Conservation (phyloP, 2,329 filamentous ascomycete species). For the Alternaria sp. region DNA sequence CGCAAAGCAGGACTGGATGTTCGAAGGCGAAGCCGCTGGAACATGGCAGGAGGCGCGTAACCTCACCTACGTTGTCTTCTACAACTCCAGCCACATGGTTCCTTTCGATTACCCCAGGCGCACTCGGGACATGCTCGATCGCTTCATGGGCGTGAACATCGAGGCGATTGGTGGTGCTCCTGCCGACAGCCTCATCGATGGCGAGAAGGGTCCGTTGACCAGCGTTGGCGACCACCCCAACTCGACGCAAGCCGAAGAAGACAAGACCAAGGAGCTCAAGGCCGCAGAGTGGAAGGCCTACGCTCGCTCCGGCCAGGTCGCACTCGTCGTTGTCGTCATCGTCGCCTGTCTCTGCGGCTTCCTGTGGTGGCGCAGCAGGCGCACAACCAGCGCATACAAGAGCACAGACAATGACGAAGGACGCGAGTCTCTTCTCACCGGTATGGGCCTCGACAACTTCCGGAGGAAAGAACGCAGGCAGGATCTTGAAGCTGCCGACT, state of each 20-base stretch:
- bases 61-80: constrained; percentile 92
- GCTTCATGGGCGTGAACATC: constrained; percentile 93
- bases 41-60: constrained; percentile 96
- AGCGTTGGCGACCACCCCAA: constrained; percentile 77
- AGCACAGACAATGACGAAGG: constrained; percentile 52
- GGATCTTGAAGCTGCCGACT: constrained; percentile 68
- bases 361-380: constrained; percentile 63
- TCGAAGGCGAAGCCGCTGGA: constrained; percentile 85
- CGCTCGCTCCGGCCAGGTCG: constrained; percentile 83
- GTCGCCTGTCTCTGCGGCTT: constrained; percentile 77
- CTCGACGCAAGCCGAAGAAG: constrained; percentile 69
- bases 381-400: constrained; percentile 51
- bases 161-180: constrained; percentile 82
- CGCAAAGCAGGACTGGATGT: constrained; percentile 91
- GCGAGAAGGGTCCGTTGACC: constrained; percentile 79
- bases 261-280: constrained; percentile 75
- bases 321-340: constrained; percentile 79
- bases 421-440: constrained; percentile 51
- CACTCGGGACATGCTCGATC: constrained; percentile 93
- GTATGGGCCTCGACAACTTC: constrained; percentile 58
- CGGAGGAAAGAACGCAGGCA: constrained; percentile 46
- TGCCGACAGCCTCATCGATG: constrained; percentile 80
- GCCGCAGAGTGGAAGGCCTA: constrained; percentile 90
- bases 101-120: constrained; percentile 90
- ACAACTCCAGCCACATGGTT: constrained; percentile 98